Percentiles rank a stretch among this genome's conserved stretches.
These are phyloP conservation scores for Erigeron philadelphicus DNA, from an alignment of 140 eudicot species.

Conservation along the genomic window DNA sequence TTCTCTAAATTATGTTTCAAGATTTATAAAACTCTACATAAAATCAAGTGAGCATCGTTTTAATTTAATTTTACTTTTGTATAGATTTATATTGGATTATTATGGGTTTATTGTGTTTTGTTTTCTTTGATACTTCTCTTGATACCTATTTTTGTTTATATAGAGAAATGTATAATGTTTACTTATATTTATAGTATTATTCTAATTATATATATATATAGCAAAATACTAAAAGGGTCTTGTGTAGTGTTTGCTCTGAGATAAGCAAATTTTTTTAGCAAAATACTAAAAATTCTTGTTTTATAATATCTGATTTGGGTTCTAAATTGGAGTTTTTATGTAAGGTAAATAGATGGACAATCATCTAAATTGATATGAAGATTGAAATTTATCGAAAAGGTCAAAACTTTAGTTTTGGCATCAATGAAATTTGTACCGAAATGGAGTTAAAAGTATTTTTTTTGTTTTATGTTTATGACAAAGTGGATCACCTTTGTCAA, in stretches of 20 bases:
- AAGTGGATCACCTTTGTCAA: no score
- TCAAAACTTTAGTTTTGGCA: conserved; percentile 7
- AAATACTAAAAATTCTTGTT: no score
- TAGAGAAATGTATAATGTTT: no score
- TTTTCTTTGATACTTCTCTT: no score
- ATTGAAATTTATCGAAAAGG: conserved; percentile 8
- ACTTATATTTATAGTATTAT: no score
- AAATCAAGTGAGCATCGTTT: conserved; percentile 13
- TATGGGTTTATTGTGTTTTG: background rate
- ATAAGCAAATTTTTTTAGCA: no score
- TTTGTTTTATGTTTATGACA: background rate
- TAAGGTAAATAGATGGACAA: background rate
- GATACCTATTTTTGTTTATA: no score
- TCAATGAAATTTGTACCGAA: background rate
- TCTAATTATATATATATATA: no score
- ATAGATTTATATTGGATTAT: background rate
- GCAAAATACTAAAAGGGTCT: background rate
- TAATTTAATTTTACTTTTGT: background rate
- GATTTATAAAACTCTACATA: background rate
- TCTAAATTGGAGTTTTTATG: background rate
- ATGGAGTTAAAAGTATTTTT: background rate
- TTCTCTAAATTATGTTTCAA: background rate
- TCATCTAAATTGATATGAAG: background rate
- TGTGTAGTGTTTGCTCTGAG: no score
- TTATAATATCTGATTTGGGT: conserved; percentile 13